Conservation (phyloP, 1,284 basidiomycete species). For the Ganoderma boninense region DNA sequence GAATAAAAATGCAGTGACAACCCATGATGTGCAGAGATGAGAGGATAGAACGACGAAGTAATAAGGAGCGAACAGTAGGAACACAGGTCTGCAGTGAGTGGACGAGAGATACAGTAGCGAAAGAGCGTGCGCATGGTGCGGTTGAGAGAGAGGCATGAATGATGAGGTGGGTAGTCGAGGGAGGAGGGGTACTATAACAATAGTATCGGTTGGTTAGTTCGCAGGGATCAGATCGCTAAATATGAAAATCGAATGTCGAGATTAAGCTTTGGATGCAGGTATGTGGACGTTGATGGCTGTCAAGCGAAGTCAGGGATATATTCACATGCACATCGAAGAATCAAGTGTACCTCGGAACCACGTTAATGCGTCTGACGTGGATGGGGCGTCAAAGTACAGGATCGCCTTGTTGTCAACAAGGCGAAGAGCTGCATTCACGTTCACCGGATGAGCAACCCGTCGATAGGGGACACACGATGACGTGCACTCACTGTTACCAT, state of each 20-base stretch:
- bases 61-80: conserved; percentile 34
- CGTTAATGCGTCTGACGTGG: conserved; percentile 83
- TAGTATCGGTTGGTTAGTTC: conserved; percentile 31
- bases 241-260: conserved; percentile 18
- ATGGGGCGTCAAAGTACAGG: conserved; percentile 89
- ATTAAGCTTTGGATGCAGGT: conserved; percentile 56
- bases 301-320: conserved; percentile 5
- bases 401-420: conserved; percentile 91
- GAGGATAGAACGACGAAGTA: conserved; percentile 22
- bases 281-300: conserved; percentile 73
- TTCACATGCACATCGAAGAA: not conserved
- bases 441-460: conserved; percentile 14
- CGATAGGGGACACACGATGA: conserved; percentile 25
- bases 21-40: conserved; percentile 31
- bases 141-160: conserved; percentile 24
- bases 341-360: conserved; percentile 84
- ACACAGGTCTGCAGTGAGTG: conserved; percentile 31
- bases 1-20: conserved; percentile 34
- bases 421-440: conserved; percentile 65
- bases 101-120: conserved; percentile 31
- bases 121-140: conserved; percentile 32
- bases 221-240: conserved; percentile 21
- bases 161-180: conserved; percentile 9
- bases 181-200: conserved; percentile 29
- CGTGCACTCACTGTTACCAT: conserved; percentile 74